A percentile compares a stretch with the other conserved stretches of the same genome.
phyloP scores from a whole-genome alignment of 2,329 filamentous ascomycete genomes.

The Calonectria pseudoturangicola region DNA sequence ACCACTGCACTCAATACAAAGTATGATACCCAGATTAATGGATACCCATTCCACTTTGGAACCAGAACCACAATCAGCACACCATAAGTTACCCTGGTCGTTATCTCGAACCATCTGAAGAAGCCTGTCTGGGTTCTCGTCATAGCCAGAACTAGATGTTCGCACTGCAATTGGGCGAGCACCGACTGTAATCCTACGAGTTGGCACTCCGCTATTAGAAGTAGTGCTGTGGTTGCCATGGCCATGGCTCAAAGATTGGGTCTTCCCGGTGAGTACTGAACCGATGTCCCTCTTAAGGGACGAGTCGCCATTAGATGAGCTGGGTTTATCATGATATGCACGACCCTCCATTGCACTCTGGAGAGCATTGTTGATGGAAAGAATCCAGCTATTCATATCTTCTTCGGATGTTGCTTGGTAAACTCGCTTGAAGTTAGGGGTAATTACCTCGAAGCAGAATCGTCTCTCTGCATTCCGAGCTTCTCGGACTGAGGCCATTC shows the following conservation, averaged over 20 bases:
- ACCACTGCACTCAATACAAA: slow-evolving; percentile 98
- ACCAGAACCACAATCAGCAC: slow-evolving; percentile 93
- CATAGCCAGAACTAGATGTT: slow-evolving; percentile 81
- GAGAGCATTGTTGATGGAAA: slow-evolving; percentile 95
- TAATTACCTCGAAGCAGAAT: slow-evolving; percentile 99
- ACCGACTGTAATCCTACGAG: slow-evolving; percentile 92
- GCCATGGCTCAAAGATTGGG: slow-evolving; percentile 79
- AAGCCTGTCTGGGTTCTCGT: slow-evolving; percentile 89
- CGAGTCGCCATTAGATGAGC: slow-evolving; percentile 66
- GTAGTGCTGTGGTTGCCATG: slow-evolving; percentile 72
- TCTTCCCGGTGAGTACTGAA: slow-evolving; percentile 94
- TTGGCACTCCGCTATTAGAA: slow-evolving; percentile 75
- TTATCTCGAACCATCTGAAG: slow-evolving; percentile 91
- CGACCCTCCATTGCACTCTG: slow-evolving; percentile 95
- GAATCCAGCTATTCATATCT: slow-evolving; percentile 98
- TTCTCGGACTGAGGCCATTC: slow-evolving; percentile 97
- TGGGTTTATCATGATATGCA: slow-evolving; percentile 73
- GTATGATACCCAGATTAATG: slow-evolving; percentile 95
- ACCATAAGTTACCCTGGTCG: slow-evolving; percentile 94
- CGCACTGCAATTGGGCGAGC: slow-evolving; percentile 85
- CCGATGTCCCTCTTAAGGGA: slow-evolving; percentile 90
- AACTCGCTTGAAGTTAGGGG: slow-evolving; percentile 94
- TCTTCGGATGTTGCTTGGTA: slow-evolving; percentile 99
- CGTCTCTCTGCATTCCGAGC: slow-evolving; percentile 94
- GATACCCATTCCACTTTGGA: slow-evolving; percentile 99